Base-by-base conservation (phyloP, 352 stramenopile species). In the Globisporangium perplexum region DNA sequence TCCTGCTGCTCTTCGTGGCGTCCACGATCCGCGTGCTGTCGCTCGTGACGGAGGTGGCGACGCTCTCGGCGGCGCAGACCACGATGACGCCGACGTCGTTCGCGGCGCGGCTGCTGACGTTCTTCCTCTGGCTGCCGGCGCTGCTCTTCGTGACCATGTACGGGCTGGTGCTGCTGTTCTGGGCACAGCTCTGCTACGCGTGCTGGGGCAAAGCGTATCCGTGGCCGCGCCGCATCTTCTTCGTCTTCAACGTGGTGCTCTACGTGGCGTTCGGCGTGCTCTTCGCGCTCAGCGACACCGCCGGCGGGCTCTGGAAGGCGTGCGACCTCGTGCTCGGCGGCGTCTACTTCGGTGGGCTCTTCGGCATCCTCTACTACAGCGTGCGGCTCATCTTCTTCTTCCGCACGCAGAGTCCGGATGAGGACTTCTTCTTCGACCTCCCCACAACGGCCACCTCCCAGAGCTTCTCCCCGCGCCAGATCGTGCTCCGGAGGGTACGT, bases 81-180 rank as follows among this genome's bases (percentile, higher is more conserved):
- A 62, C 75, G n/a, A 70, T 76, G 35, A 63, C 65, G 18, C 30
- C 55, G 8, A 69, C 69, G 7, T 80, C 70, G 22, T 52, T 83
- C 24, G 73, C 75, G 62, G 67, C 62, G 53, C 66, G 69, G 8
- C 53, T 90, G 50, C 64, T 85, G 30, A 65, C 68, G 35, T 56
- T 90, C 38, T 86, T 93, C 57, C 59, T 90, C 18, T 88, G 81
- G 73, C 66, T 93, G 15, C 83, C 83, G 26, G 76, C 74, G 53
- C 80, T 93, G 63, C 69, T 93, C n/a, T 93, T 90, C 48, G 69
- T 90, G 60, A 85, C 75, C 55, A 93, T 88, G 74, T 90, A 93
- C 51, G 79, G 75, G 11, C 76, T 93, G 30, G 77, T 93, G 64
- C 68, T 93, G 62, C 77, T 93, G 45, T 93, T 93, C 50, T 90